phyloP scores from a whole-genome alignment of 2,329 filamentous ascomycete species.

The Epichloe bromicola region DNA sequence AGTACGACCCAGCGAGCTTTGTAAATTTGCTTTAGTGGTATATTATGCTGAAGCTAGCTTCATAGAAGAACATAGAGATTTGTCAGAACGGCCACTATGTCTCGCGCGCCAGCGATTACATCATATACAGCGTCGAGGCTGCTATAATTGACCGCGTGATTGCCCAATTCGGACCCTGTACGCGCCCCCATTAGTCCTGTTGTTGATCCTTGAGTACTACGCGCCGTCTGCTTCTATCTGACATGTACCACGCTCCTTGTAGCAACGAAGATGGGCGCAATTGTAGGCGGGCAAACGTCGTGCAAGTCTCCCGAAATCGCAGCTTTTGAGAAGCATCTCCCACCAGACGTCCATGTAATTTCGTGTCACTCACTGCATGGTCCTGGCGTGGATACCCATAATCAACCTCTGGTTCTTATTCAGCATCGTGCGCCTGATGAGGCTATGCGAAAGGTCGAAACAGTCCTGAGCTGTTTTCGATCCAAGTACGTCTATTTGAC shows the following conservation, averaged over 20 bases:
- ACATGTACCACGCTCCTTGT: constrained; percentile 6
- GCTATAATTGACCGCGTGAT: constrained; percentile 81
- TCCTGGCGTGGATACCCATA: constrained; percentile 73
- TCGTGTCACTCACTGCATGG: constrained; percentile 96
- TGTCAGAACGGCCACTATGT: constrained; percentile 91
- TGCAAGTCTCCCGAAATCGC: constrained; percentile 95
- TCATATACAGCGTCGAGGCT: constrained; percentile 97
- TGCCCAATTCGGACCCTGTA: constrained; percentile 84
- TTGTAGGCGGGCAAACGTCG: constrained; percentile 94
- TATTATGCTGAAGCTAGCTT: constrained; percentile 33
- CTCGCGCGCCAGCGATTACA: constrained; percentile 92
- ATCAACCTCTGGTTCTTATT: constrained; percentile 87
- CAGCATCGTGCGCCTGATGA: constrained; percentile 74
- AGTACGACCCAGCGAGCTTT: constrained; percentile 44
- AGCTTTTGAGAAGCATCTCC: constrained; percentile 82
- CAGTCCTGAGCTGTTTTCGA: constrained; percentile 67
- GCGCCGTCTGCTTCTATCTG: constrained; percentile 1
- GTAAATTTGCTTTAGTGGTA: constrained; percentile 11
- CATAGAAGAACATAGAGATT: constrained; percentile 67
- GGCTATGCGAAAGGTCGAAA: constrained; percentile 66
- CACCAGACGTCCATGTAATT: constrained; percentile 79
- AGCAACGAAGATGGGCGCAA: constrained; percentile 91
- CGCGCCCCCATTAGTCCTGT: constrained; percentile 9
- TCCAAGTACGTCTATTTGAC: constrained; percentile 83
- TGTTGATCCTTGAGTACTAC: neutral